phyloP scores from a whole-genome alignment of 179 eudicot species.

The Amaranthus tricolor region DNA sequence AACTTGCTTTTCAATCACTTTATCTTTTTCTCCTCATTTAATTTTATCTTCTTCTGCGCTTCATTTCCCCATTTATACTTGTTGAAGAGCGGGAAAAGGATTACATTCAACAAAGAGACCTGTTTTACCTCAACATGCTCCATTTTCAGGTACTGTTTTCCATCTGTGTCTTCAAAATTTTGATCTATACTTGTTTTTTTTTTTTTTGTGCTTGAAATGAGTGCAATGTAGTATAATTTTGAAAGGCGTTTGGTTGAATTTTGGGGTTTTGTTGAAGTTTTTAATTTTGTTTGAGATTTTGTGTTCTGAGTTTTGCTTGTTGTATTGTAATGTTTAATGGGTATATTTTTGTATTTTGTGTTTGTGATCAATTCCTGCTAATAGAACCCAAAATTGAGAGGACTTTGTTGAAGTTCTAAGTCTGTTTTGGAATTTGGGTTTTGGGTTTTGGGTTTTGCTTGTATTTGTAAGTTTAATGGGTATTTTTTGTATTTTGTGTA shows the following conservation, averaged over 20 bases:
- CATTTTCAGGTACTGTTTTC: constrained; percentile 24
- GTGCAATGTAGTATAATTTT: constrained; percentile 12
- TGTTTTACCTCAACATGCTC: constrained; percentile 17
- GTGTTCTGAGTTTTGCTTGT: constrained; percentile 18
- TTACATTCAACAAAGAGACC: constrained; percentile 21
- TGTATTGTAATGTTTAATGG: constrained; percentile 7
- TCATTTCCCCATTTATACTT: constrained; percentile 12
- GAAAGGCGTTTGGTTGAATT: constrained; percentile 6
- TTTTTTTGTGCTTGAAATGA: background rate
- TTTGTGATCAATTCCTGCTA: background rate
- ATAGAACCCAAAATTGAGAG: constrained; percentile 1
- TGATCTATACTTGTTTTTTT: background rate
- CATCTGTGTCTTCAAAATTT: background rate
- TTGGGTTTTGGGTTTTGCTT: constrained; percentile 23
- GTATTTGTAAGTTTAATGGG: constrained; percentile 7
- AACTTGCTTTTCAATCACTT: constrained; percentile 1
- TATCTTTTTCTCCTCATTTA: background rate
- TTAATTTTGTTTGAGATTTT: background rate
- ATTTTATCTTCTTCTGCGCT: background rate
- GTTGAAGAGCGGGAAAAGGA: constrained; percentile 22
- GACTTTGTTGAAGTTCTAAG: background rate
- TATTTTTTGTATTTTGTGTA: constrained; percentile 6
- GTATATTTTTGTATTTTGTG: constrained; percentile 9
- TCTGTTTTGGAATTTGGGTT: background rate
- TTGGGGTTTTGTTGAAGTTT: background rate